phyloP scores from a whole-genome alignment of 306 rosid genomes.

The Quercus agrifolia region DNA sequence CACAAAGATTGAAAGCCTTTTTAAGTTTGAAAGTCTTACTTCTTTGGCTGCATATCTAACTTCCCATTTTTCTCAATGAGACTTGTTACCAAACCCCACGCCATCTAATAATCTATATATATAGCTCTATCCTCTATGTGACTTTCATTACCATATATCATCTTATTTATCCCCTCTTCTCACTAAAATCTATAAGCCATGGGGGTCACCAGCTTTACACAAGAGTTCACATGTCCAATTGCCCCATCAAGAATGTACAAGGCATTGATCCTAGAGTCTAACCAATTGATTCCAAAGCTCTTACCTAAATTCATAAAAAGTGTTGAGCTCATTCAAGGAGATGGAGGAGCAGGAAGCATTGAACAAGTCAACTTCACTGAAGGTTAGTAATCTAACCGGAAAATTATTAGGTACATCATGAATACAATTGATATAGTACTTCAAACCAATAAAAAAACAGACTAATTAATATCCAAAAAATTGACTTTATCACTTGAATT shows the following conservation, averaged over 20 bases:
- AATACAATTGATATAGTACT: too few species aligned
- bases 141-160: conserved; percentile 15
- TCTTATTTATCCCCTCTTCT: neutral
- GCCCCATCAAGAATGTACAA: conserved; percentile 58
- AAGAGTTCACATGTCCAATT: conserved; percentile 49
- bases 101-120: neutral
- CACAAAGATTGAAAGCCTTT: conserved; percentile 32
- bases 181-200: conserved; percentile 12
- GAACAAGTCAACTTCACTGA: conserved; percentile 66
- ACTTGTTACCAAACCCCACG: neutral
- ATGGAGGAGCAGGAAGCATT: conserved; percentile 72
- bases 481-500: too few species aligned
- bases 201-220: conserved; percentile 44
- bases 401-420: too few species aligned
- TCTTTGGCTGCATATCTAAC: neutral
- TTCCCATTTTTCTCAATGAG: neutral
- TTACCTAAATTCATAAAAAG: conserved; percentile 60
- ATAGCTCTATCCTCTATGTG: conserved; percentile 11
- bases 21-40: neutral
- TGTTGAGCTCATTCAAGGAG: conserved; percentile 46
- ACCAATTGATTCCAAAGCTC: conserved; percentile 59
- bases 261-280: conserved; percentile 61
- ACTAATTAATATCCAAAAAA: too few species aligned
- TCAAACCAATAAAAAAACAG: too few species aligned
- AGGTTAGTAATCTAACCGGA: conserved; percentile 30